Conservation (phyloP, 805 yeast genomes). For the Groenewaldozyma salmanticensis region DNA sequence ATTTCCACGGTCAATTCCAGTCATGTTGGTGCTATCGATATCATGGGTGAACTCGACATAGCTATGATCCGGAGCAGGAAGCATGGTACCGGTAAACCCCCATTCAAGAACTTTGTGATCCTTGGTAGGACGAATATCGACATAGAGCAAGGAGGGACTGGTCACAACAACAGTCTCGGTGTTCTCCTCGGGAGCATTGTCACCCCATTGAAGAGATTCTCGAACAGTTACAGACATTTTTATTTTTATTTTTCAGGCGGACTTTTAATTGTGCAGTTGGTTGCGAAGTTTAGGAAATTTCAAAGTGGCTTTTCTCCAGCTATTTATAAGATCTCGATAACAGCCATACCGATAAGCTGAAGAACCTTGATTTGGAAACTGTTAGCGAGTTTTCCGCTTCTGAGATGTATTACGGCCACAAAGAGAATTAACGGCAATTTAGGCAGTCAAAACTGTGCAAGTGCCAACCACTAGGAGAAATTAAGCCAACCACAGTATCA, state of each 20-base stretch:
- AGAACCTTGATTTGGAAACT: too few relatives aligned
- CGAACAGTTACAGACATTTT: constrained; percentile 35
- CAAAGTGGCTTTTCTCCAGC: neutral
- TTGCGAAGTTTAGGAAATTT: neutral
- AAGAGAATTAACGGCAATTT: too few relatives aligned
- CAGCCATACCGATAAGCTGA: too few relatives aligned
- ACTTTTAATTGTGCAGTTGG: neutral
- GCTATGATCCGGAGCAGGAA: neutral
- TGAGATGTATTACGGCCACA: too few relatives aligned
- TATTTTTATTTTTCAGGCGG: too few relatives aligned
- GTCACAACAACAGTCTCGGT: constrained; percentile 43
- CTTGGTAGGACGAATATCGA: constrained; percentile 32
- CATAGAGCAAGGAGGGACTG: constrained; percentile 36
- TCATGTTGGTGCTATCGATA: constrained; percentile 10
- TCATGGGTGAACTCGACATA: constrained; percentile 12
- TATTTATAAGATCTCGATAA: constrained; percentile 2
- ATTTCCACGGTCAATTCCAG: constrained; percentile 34
- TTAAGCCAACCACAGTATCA: too few relatives aligned
- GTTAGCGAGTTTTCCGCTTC: too few relatives aligned
- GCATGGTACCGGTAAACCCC: constrained; percentile 24
- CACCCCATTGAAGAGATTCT: constrained; percentile 43
- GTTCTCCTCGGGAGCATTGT: constrained; percentile 32
- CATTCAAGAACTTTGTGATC: constrained; percentile 18
- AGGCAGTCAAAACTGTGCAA: too few relatives aligned
- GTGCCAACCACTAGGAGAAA: too few relatives aligned